phyloP scores from a whole-genome alignment of 768 basidiomycete species.

The Agrocybe praecox region DNA sequence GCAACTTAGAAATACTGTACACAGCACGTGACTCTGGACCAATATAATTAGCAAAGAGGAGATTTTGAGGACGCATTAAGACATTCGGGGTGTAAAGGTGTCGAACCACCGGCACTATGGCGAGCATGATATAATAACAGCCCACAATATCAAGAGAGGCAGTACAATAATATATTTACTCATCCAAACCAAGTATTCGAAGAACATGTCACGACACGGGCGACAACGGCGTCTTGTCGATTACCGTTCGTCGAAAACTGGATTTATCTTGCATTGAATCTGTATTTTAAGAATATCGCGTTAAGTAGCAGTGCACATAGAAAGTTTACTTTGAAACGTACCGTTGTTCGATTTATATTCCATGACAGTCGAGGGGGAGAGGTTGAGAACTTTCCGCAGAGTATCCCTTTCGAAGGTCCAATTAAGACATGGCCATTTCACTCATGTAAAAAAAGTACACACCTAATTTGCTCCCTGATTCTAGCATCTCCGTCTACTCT shows the following conservation, averaged over 20 bases:
- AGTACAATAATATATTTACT: neutral
- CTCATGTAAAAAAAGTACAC: constrained; percentile 27
- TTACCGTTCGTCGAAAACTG: constrained; percentile 68
- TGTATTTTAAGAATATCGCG: constrained; percentile 25
- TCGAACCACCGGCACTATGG: neutral
- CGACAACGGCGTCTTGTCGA: constrained; percentile 25
- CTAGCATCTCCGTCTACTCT: constrained; percentile 76
- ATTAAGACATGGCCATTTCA: neutral
- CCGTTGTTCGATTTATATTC: constrained; percentile 96
- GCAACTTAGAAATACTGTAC: neutral
- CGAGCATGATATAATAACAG: neutral
- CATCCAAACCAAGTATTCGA: neutral
- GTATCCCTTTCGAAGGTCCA: constrained; percentile 60
- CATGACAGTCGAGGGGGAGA: constrained; percentile 80
- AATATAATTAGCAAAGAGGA: constrained; percentile 8
- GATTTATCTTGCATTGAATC: constrained; percentile 91
- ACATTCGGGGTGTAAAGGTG: neutral
- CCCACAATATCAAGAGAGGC: neutral
- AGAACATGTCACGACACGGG: constrained; percentile 13
- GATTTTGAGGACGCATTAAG: no score
- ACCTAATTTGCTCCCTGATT: constrained; percentile 84
- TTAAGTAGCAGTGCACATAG: constrained; percentile 7
- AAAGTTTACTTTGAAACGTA: constrained; percentile 27
- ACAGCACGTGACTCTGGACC: constrained; percentile 2
- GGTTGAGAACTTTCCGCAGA: constrained; percentile 71